Percentiles rank a stretch among this genome's conserved stretches.
Conservation (phyloP, 139 green algal species). For the Chlorella sp. region DNA sequence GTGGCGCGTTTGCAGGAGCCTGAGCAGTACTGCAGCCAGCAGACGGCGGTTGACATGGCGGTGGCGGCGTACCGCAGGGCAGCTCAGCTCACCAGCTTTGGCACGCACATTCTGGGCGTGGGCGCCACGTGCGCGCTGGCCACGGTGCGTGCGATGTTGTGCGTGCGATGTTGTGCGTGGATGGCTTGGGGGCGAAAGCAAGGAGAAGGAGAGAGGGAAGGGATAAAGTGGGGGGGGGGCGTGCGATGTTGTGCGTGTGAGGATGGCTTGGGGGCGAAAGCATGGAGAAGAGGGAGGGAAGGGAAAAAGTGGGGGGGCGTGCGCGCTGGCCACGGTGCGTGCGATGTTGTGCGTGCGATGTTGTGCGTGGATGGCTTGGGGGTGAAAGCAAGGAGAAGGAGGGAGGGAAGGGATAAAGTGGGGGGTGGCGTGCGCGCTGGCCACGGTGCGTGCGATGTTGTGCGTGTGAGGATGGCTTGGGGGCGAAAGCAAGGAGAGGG, state of each 20-base stretch:
- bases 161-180: too few relatives aligned
- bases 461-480: neutral
- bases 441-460: neutral
- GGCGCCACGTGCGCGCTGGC: slow-evolving; percentile 64
- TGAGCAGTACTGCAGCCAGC: slow-evolving; percentile 35
- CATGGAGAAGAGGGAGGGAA: too few relatives aligned
- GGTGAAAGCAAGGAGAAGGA: neutral
- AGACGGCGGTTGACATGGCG: slow-evolving; percentile 54
- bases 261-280: neutral
- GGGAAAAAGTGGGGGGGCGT: too few relatives aligned
- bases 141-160: slow-evolving; percentile 38
- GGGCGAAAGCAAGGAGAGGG: too few relatives aligned
- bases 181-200: neutral
- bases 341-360: too few relatives aligned
- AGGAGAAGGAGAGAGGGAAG: neutral
- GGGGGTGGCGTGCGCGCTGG: too few relatives aligned
- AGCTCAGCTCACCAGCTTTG: slow-evolving; percentile 44
- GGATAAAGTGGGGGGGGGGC: neutral
- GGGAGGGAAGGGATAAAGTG: neutral
- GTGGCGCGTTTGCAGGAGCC: slow-evolving; percentile 21
- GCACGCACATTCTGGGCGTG: slow-evolving; percentile 55
- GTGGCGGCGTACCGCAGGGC: slow-evolving; percentile 57
- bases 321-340: slow-evolving; percentile 57
- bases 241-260: neutral
- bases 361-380: neutral